Evolutionary conservation across 2,329 filamentous ascomycete genomes (phyloP).

Genomic region (Cladosporium oxysporum): DNA sequence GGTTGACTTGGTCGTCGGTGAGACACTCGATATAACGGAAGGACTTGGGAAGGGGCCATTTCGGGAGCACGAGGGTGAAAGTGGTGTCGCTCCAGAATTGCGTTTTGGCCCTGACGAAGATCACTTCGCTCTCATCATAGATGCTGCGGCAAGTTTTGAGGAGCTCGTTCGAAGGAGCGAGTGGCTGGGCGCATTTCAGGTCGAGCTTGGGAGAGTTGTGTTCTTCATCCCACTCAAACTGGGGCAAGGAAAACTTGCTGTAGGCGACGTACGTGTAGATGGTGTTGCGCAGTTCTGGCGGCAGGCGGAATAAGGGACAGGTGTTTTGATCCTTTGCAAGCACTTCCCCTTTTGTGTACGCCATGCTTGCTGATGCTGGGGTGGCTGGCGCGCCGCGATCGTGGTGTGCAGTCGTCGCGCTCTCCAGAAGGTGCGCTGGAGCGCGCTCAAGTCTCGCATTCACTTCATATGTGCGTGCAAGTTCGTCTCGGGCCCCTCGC

Average conservation of each 20-base stretch:
- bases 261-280: not conserved
- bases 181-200: too few relatives aligned
- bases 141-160: not conserved
- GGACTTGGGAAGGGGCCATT: not conserved
- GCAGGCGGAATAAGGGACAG: not conserved
- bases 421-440: too few relatives aligned
- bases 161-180: not conserved
- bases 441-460: too few relatives aligned
- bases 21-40: not conserved
- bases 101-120: not conserved
- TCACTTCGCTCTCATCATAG: not conserved
- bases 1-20: not conserved
- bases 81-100: not conserved
- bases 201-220: not conserved
- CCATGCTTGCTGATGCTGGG: too few relatives aligned
- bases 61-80: not conserved
- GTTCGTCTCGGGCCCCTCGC: too few relatives aligned
- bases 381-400: too few relatives aligned
- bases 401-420: too few relatives aligned
- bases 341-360: too few relatives aligned
- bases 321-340: not conserved
- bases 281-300: constrained; percentile 2
- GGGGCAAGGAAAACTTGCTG: not conserved
- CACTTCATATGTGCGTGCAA: too few relatives aligned
- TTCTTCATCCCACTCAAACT: not conserved